Evolutionary conservation across 805 yeast species (phyloP).

Genomic region (Geotrichum ghanense): DNA sequence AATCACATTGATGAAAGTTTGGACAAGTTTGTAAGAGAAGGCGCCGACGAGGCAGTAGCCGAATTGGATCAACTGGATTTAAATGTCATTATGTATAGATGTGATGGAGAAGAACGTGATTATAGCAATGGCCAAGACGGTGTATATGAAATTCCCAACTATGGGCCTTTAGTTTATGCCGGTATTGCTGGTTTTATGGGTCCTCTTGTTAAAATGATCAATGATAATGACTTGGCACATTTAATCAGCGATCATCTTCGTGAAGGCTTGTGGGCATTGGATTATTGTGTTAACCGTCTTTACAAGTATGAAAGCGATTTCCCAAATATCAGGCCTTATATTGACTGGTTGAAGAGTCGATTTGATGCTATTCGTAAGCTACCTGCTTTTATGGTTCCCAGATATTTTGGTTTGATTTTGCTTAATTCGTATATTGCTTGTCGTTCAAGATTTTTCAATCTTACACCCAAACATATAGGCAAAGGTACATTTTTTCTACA

Average conservation of each 20-base stretch:
- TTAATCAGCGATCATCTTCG: conserved; percentile 74
- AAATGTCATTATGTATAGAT: conserved; percentile 61
- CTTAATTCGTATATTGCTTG: conserved; percentile 80
- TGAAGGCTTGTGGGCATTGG: conserved; percentile 83
- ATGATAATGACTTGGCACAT: conserved; percentile 68
- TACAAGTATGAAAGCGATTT: conserved; percentile 37
- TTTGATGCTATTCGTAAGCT: conserved; percentile 48
- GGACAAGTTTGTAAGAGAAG: conserved; percentile 57
- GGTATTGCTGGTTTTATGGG: conserved; percentile 92
- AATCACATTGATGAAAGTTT: conserved; percentile 53
- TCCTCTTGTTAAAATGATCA: conserved; percentile 49
- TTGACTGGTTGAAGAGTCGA: conserved; percentile 58
- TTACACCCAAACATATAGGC: conserved; percentile 44
- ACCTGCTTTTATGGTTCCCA: conserved; percentile 76
- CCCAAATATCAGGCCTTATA: conserved; percentile 43
- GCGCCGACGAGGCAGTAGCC: conserved; percentile 64
- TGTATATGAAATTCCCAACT: conserved; percentile 58
- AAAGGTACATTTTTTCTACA: conserved; percentile 64
- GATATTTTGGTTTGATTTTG: conserved; percentile 73
- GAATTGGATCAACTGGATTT: conserved; percentile 55
- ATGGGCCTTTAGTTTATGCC: conserved; percentile 69
- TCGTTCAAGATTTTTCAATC: conserved; percentile 49
- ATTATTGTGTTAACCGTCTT: conserved; percentile 54
- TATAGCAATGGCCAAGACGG: conserved; percentile 63
- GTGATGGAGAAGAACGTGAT: conserved; percentile 85